Base-by-base conservation (phyloP, 1,284 basidiomycete genomes). In the Neotropicomus parvogracilis region DNA sequence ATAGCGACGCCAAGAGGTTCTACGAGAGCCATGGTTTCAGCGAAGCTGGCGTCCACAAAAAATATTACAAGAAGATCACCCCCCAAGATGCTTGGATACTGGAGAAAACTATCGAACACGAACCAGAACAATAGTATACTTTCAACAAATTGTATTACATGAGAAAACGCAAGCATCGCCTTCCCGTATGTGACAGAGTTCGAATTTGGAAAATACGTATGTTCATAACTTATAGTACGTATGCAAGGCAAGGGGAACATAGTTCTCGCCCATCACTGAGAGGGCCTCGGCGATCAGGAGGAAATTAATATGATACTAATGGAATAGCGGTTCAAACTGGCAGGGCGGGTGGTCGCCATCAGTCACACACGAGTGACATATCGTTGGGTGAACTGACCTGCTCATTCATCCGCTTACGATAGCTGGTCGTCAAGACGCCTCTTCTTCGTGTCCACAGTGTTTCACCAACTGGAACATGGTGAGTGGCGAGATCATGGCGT, bases 11-110 rank as follows among this genome's bases (percentile, higher is more conserved):
- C 11, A 89, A 83, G 67, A 71, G 65, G 41, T 91, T 91, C 67
- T 91, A 91, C 63, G 85, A 88, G 64, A 73, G 75, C 36, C 82
- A 90, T 58, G 88, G 84, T 4, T 91, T 91, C 70, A 71, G 67
- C 48, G 80, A 86, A 65, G 70, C 76, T 17, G 76, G 75, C 27
- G 55, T 85, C 33, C 78, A 81, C 46, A 73, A 84, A 59, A 75
- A 79, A 49, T 91, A 91, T 67, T 91, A 91, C 75, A 89, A 88
- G 68, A 91, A 86, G 66, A 85, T 91, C 44, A 71, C 67, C 31
- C 88, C 88, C 24, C 79, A 78, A 54, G 84, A 84, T 57, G 88
- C 88, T 20, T 91, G 88, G 88, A 74, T 91, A 53, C 74, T 91
- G 40, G 83, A 89, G 66, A 79, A 75, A 62, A 63, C 27, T 17